A percentile compares a stretch with the other conserved stretches of the same genome.
These are phyloP conservation scores for Mycena pura DNA, from an alignment of 768 basidiomycete species.

Conservation along the genomic window DNA sequence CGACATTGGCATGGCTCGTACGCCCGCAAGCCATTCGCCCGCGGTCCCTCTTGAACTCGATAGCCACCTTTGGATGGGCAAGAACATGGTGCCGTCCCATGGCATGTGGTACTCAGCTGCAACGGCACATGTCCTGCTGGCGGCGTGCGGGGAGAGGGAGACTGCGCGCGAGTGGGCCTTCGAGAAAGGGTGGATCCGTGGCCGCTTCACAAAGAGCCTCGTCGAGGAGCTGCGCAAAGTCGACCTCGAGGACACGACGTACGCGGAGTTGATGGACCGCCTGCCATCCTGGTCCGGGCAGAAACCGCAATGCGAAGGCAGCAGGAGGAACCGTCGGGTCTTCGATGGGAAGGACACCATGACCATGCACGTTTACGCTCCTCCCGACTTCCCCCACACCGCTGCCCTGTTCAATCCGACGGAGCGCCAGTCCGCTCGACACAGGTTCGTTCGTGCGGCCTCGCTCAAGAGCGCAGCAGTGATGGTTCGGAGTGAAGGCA, in stretches of 20 bases:
- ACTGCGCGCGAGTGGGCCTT: not conserved
- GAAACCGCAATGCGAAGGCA: not conserved
- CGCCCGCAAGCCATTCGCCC: not conserved
- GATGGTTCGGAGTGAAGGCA: not conserved
- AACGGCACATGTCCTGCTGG: conserved; percentile 4
- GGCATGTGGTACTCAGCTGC: not conserved
- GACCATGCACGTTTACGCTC: not conserved
- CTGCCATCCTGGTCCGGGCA: not conserved
- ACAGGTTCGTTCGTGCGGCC: not conserved
- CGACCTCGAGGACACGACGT: not conserved
- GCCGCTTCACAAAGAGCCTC: conserved; percentile 3
- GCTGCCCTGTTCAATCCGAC: not conserved
- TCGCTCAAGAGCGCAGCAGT: not conserved
- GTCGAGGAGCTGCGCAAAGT: not conserved
- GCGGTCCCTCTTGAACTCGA: not conserved
- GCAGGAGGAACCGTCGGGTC: not conserved
- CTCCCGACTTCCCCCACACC: not conserved
- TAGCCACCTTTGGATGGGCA: not conserved
- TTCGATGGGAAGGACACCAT: not conserved
- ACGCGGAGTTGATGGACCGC: conserved; percentile 2
- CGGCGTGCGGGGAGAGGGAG: not conserved
- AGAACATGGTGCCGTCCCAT: not conserved
- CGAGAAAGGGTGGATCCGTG: not conserved
- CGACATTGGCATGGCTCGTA: not conserved
- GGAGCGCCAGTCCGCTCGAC: not conserved